phyloP scores from a whole-genome alignment of 345 rosid species.

The Lumnitzera racemosa region DNA sequence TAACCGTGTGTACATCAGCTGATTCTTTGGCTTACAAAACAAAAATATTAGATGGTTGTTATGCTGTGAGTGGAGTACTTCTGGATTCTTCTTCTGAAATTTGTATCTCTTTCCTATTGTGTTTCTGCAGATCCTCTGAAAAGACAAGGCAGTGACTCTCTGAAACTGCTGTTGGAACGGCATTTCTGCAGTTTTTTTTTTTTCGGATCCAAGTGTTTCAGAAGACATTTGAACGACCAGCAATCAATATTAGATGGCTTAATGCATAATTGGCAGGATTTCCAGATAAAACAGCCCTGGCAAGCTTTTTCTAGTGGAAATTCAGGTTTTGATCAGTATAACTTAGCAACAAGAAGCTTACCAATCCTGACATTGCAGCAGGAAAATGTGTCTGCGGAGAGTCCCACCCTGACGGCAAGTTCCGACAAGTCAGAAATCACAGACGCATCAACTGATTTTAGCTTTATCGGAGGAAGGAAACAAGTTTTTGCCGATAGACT shows the following conservation, averaged over 20 bases:
- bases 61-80: too few relatives aligned
- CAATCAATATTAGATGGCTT: conserved; percentile 9
- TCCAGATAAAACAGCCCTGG: conserved; percentile 22
- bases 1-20: too few relatives aligned
- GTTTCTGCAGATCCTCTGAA: too few relatives aligned
- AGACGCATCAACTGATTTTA: conserved; percentile 32
- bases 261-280: conserved; percentile 21
- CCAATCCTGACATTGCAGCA: conserved; percentile 19
- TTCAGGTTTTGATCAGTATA: conserved; percentile 21
- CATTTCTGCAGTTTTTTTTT: too few relatives aligned
- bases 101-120: too few relatives aligned
- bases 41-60: too few relatives aligned
- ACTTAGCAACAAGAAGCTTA: conserved; percentile 11
- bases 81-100: too few relatives aligned
- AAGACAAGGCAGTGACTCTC: too few relatives aligned
- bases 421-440: conserved; percentile 35
- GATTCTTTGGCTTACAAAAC: too few relatives aligned
- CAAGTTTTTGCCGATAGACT: conserved; percentile 44
- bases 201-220: too few relatives aligned
- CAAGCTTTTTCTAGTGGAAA: conserved; percentile 9
- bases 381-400: conserved; percentile 22
- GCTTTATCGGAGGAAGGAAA: conserved; percentile 60
- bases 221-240: too few relatives aligned
- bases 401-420: conserved; percentile 24
- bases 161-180: too few relatives aligned